phyloP scores from a whole-genome alignment of 2,329 filamentous ascomycete genomes.

The Stemphylium lycopersici region DNA sequence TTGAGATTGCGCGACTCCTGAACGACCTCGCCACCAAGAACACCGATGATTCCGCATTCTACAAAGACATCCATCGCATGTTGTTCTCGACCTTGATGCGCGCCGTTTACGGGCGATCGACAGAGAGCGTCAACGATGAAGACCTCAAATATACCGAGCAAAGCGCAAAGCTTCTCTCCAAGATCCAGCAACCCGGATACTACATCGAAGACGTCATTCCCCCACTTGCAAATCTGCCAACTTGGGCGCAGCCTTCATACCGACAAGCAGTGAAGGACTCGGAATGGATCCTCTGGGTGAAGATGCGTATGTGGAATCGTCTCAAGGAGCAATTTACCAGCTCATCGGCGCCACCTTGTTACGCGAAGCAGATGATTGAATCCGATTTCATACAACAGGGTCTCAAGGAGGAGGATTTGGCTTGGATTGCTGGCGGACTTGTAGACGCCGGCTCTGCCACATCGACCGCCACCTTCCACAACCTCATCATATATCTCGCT shows the following conservation, averaged over 20 bases:
- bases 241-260: constrained; percentile 17
- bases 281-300: constrained; percentile 12
- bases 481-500: constrained; percentile 20
- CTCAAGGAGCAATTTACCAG: constrained; percentile 15
- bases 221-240: constrained; percentile 17
- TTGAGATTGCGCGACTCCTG: constrained; percentile 52
- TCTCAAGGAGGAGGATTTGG: constrained; percentile 17
- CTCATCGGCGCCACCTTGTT: constrained; percentile 23
- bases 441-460: constrained; percentile 45
- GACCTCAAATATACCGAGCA: not conserved
- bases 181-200: constrained; percentile 13
- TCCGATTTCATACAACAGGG: constrained; percentile 38
- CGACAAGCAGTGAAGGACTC: constrained; percentile 12
- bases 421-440: constrained; percentile 3
- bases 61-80: constrained; percentile 22
- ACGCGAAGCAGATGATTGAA: constrained; percentile 22
- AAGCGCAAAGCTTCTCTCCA: constrained; percentile 22
- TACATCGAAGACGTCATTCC: constrained; percentile 22
- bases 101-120: constrained; percentile 23
- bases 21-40: constrained; percentile 47
- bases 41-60: constrained; percentile 25
- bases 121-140: constrained; percentile 5
- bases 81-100: constrained; percentile 25
- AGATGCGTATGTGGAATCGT: constrained; percentile 21
- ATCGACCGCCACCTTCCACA: constrained; percentile 35